A percentile compares a stretch with the other conserved stretches of the same genome.
phyloP scores from a whole-genome alignment of 257 asterid species.

The Solanum pimpinellifolium region DNA sequence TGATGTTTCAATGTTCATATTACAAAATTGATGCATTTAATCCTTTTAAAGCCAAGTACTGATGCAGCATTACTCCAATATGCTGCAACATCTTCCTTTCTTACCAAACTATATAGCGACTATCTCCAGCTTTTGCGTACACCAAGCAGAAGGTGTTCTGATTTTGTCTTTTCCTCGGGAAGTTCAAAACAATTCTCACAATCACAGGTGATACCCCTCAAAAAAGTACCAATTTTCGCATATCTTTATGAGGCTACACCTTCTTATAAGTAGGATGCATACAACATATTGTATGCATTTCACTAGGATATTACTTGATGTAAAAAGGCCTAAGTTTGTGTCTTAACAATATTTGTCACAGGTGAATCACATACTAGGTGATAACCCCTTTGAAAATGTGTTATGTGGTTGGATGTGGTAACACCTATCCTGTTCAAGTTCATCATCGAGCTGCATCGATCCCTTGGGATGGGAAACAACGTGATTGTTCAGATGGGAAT shows the following conservation, averaged over 20 bases:
- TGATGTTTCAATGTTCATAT: not conserved
- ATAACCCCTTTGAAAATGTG: conserved; percentile 52
- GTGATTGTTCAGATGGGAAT: conserved; percentile 29
- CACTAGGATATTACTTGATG: not conserved
- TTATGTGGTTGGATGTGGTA: conserved; percentile 46
- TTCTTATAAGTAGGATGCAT: not conserved
- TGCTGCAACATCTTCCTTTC: conserved; percentile 51
- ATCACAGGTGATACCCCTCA: conserved; percentile 28
- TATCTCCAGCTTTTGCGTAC: conserved; percentile 31
- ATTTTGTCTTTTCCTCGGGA: conserved; percentile 14
- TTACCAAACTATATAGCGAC: conserved; percentile 47
- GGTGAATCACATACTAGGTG: conserved; percentile 51
- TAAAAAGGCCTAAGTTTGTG: not conserved
- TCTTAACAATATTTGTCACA: not conserved
- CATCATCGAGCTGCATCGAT: conserved; percentile 61
- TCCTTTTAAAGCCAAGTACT: conserved; percentile 29
- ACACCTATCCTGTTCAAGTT: conserved; percentile 26
- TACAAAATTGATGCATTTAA: not conserved
- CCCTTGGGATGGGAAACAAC: conserved; percentile 23
- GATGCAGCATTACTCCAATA: conserved; percentile 26
- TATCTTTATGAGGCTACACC: not conserved
- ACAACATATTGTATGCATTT: not conserved
- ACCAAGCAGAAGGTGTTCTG: conserved; percentile 16
- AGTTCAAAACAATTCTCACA: conserved; percentile 24
- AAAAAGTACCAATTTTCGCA: not conserved